Base-by-base conservation (phyloP, 768 basidiomycete genomes). In the Crepidotus variabilis region DNA sequence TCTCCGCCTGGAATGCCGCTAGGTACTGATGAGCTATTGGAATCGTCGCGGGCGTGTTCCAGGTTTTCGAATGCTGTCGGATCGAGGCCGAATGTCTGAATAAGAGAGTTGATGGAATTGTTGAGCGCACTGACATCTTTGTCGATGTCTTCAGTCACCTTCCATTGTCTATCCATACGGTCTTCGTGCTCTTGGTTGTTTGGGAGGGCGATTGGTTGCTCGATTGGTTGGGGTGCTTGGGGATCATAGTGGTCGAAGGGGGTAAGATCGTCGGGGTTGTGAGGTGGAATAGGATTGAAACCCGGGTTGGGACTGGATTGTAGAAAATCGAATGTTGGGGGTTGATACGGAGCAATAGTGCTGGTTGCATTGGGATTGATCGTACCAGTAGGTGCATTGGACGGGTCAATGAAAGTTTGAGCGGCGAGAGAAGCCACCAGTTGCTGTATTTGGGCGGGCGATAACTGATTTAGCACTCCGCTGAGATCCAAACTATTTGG, bases 81-180 rank as follows among this genome's bases (percentile, higher is more conserved):
- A 65, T 91, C 87, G 49, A 89, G 68, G 6, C 88, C 88, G 47
- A 92, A 78, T 49, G 80, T 80, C 59, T 87, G 78, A 28, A 93
- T 88, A 57, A 94, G 75, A 6, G 81, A 80, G 57, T 90, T 81
- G 45, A 95, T 84, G 57, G 82, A 85, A 11, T 71, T 74, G 58
- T 88, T 83, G 52, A 93, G 70, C 35, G 82, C 81, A 59, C 86
- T 84, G 23, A 94, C 88, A 55, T 90, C 88, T 47, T 79, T 78
- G 57, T 86, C 84, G 47, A 94, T 85, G 58, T 87, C 87, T 23
- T 77, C 66, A 0, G 89, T 75, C 33, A 75, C 78, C 48, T 75
- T 79, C 76, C 88, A 91, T 0, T 79, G 72, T 60, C 78, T 77
- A 50, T 85, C 77, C 51, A 87, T 67, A 32, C 56, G 56, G 21